Conservation (phyloP, 192 early-diverging fungal species). For the Geranomyces michiganensis region DNA sequence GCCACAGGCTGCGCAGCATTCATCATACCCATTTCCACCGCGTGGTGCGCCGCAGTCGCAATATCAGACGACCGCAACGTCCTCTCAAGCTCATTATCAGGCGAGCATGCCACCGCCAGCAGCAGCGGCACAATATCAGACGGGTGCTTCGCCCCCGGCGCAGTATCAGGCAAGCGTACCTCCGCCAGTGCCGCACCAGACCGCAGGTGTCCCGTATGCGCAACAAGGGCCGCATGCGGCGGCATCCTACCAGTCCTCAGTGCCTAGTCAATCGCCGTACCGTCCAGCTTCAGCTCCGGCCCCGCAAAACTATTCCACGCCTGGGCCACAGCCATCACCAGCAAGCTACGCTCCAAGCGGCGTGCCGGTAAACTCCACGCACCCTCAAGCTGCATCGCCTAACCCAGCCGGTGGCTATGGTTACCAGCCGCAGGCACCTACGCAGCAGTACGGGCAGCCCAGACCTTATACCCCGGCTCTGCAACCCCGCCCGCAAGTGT, state of each 20-base stretch:
- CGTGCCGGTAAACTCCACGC: no score
- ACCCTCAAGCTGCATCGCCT: background rate
- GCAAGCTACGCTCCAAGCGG: no score
- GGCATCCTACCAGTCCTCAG: background rate
- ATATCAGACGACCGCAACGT: background rate
- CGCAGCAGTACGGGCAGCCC: background rate
- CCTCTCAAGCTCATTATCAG: background rate
- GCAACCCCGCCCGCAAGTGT: background rate
- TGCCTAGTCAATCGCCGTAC: background rate
- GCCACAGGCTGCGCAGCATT: background rate
- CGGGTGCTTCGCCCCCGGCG: background rate
- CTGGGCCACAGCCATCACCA: no score
- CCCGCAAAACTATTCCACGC: no score
- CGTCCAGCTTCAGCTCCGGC: background rate
- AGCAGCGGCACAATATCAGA: background rate
- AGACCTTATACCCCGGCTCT: background rate
- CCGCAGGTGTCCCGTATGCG: background rate
- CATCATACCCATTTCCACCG: background rate
- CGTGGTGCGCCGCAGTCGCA: background rate
- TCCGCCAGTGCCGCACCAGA: background rate
- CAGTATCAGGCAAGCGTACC: conserved; percentile 5
- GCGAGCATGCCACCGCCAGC: background rate
- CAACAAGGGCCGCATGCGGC: background rate
- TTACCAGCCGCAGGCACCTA: background rate
- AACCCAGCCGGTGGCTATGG: background rate